Percentiles rank a stretch among this genome's conserved stretches.
Conservation (phyloP, 2,329 filamentous ascomycete genomes). For the Fusarium siculi region DNA sequence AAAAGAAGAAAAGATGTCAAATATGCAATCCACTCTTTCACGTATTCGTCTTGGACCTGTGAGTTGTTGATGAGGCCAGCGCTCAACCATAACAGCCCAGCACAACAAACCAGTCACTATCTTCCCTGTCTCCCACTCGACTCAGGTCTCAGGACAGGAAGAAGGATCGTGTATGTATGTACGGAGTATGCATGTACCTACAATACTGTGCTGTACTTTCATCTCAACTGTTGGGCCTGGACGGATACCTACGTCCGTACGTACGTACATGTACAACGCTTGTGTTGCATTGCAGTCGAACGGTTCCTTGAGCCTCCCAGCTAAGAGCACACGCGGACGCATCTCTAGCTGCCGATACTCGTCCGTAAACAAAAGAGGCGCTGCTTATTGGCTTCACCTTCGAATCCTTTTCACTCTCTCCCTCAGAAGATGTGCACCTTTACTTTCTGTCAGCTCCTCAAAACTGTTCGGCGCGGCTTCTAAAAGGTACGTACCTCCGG, state of each 20-base stretch:
- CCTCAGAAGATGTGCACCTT: background rate
- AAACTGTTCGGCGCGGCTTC: constrained; percentile 21
- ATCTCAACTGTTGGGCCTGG: constrained; percentile 16
- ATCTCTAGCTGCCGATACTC: constrained; percentile 31
- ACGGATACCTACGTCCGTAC: background rate
- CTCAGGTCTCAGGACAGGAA: background rate
- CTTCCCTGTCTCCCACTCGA: background rate
- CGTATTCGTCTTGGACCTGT: constrained; percentile 22
- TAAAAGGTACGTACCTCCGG: constrained; percentile 30
- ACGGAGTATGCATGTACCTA: background rate
- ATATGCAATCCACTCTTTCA: constrained; percentile 18
- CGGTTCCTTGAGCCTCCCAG: constrained; percentile 20
- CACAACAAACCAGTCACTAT: constrained; percentile 2
- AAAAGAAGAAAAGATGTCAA: background rate
- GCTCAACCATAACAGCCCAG: constrained; percentile 1
- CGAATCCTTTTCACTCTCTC: background rate
- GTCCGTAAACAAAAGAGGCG: constrained; percentile 1
- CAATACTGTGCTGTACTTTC: background rate
- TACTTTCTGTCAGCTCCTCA: background rate
- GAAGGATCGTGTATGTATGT: background rate
- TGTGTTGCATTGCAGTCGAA: constrained; percentile 39
- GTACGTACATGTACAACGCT: constrained; percentile 3
- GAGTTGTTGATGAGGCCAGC: constrained; percentile 16
- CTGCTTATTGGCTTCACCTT: constrained; percentile 19
- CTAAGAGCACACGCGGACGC: constrained; percentile 32